Base-by-base conservation (phyloP, 495 filamentous ascomycete genomes). In the Penicillium bialowiezense region DNA sequence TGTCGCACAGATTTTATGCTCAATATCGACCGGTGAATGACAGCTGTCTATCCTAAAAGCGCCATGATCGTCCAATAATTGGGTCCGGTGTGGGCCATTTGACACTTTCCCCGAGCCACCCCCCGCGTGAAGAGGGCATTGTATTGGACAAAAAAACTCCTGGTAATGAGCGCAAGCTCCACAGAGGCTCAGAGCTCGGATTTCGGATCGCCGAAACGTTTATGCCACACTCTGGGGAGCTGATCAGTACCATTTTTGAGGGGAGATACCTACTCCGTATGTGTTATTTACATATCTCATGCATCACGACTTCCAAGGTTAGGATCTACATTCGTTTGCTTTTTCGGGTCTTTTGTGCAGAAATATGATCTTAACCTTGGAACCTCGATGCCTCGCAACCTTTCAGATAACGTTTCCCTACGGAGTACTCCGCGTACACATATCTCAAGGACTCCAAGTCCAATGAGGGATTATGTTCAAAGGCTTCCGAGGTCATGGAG, bases 41-140 rank as follows among this genome's bases (percentile, higher is more conserved):
- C 31, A 24, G 4, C 13, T 44, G 19, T 23, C 32, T 19, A 17
- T 19, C 19, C 21, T 23, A 14, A 29, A 38, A 38, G 1, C 18
- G 28, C 35, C 26, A 48, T 48, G 35, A 48, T 48, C 45, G 28
- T 17, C 26, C 45, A 48, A 48, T 48, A 48, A 48, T 48, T 48
- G 28, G 6, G 18, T 4, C 7, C 13, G 1, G 15, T 39, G 17
- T 13, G 3, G 35, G 45, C 9, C n/a, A 18, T 33, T 3, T 3
- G 35, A 19, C 15, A n/a, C 34, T 15, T 19, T 5, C 12, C 36
- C 34, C 7, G 5, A 10, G 20, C n/a, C n/a, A n/a, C 1, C 15
- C 9, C 17, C 35, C 13, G 21, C n/a, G 23, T 31, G 13, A 17
- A 28, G n/a, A 13, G 5, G 14, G 18, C 15, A 12, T 15, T 24